Conservation (phyloP, 345 rosid species). For the Bruguiera sexangula region DNA sequence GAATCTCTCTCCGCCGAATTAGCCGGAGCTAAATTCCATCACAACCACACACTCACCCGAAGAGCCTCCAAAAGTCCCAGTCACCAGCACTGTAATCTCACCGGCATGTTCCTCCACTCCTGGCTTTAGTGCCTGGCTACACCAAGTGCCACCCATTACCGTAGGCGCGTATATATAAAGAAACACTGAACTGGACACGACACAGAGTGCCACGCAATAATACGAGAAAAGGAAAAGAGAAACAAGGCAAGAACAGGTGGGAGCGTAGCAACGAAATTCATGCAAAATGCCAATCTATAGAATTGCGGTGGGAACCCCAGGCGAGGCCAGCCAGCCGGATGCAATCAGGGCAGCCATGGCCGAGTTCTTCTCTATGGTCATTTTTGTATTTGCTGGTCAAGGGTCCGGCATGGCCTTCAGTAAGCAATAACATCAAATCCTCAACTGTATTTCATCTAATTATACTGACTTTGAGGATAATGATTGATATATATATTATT, state of each 20-base stretch:
- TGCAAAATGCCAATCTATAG: conserved; percentile 51
- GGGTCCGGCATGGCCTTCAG: conserved; percentile 91
- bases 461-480: background rate
- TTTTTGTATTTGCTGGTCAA: conserved; percentile 82
- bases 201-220: background rate
- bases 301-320: conserved; percentile 54
- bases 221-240: background rate
- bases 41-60: conserved; percentile 2
- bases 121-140: conserved; percentile 15
- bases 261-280: too few relatives aligned
- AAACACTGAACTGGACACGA: background rate
- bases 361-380: conserved; percentile 69
- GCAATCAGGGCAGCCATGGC: conserved; percentile 66
- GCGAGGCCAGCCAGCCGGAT: conserved; percentile 66
- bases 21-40: background rate
- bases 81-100: conserved; percentile 4
- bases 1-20: background rate
- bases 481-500: too few relatives aligned
- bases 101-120: conserved; percentile 16
- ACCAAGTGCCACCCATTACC: conserved; percentile 19
- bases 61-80: background rate
- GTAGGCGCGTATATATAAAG: conserved; percentile 30
- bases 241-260: background rate
- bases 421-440: conserved; percentile 21
- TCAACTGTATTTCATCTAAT: background rate